phyloP scores from a whole-genome alignment of 1,284 basidiomycete genomes.

The Pascua sp. region DNA sequence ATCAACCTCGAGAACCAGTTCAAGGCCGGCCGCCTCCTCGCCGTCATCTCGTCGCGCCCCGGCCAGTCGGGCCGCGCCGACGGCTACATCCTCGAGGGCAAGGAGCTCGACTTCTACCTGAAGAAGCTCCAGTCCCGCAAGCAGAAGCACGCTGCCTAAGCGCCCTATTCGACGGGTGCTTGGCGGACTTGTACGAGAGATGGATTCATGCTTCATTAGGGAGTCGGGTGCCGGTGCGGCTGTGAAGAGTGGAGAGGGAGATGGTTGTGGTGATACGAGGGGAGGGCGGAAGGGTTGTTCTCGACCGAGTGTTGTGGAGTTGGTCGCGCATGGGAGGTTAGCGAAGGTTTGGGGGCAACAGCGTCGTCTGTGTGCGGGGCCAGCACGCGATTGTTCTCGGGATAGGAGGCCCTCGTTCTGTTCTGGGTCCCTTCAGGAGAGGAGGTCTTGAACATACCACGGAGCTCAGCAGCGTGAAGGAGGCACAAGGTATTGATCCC shows the following conservation, averaged over 20 bases:
- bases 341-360: no score
- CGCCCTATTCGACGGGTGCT: constrained; percentile 11
- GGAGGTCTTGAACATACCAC: no score
- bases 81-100: constrained; percentile 93
- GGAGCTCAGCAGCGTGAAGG: no score
- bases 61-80: constrained; percentile 91
- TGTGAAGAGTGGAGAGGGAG: no score
- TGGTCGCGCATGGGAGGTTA: no score
- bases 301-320: background rate
- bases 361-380: no score
- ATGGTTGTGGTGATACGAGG: background rate
- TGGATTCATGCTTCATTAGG: constrained; percentile 23
- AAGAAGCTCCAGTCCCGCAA: constrained; percentile 87
- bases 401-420: no score
- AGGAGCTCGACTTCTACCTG: constrained; percentile 95
- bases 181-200: constrained; percentile 25
- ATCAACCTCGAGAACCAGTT: constrained; percentile 65
- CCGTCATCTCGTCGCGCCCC: constrained; percentile 82
- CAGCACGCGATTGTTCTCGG: no score
- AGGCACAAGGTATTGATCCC: no score
- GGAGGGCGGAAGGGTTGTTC: background rate
- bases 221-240: no score
- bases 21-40: constrained; percentile 59
- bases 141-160: constrained; percentile 71
- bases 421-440: no score